phyloP scores from a whole-genome alignment of 2,329 filamentous ascomycete species.

The Colletotrichum sp. region DNA sequence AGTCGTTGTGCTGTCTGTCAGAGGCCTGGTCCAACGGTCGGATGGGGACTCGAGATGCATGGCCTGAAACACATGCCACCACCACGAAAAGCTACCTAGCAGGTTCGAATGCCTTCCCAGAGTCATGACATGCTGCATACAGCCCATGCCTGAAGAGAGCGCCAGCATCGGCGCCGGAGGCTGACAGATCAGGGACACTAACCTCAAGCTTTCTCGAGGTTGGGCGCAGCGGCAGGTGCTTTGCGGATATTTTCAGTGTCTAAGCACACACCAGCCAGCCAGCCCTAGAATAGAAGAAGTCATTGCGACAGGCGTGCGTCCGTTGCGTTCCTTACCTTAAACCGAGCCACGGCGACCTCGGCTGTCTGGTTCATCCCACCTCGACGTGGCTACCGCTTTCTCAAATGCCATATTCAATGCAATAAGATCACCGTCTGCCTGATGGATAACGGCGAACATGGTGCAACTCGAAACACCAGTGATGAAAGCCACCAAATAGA shows the following conservation, averaged over 20 bases:
- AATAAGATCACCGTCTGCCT: not conserved
- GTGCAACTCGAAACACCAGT: not conserved
- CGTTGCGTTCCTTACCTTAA: not conserved
- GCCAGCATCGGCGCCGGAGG: not conserved
- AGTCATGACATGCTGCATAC: not conserved
- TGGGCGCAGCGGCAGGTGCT: not conserved
- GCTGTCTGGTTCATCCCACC: not conserved
- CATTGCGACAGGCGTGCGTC: not conserved
- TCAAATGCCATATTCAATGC: not conserved
- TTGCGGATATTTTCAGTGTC: not conserved
- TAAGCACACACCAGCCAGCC: not conserved
- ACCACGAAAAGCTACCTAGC: not conserved
- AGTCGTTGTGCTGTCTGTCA: not conserved
- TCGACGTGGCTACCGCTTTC: not conserved
- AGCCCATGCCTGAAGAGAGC: not conserved
- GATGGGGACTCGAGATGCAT: slow-evolving; percentile 8
- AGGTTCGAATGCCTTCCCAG: not conserved
- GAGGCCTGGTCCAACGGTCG: slow-evolving; percentile 5
- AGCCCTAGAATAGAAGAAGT: not conserved
- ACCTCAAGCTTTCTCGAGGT: not conserved
- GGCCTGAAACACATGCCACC: slow-evolving; percentile 10
- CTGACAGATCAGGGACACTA: not conserved
- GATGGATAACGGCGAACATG: not conserved
- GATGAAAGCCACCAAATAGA: not conserved
- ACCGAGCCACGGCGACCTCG: not conserved